A percentile compares a stretch with the other conserved stretches of the same genome.
Conservation (phyloP, 2,329 filamentous ascomycete genomes). For the Cytospora schulzeri region DNA sequence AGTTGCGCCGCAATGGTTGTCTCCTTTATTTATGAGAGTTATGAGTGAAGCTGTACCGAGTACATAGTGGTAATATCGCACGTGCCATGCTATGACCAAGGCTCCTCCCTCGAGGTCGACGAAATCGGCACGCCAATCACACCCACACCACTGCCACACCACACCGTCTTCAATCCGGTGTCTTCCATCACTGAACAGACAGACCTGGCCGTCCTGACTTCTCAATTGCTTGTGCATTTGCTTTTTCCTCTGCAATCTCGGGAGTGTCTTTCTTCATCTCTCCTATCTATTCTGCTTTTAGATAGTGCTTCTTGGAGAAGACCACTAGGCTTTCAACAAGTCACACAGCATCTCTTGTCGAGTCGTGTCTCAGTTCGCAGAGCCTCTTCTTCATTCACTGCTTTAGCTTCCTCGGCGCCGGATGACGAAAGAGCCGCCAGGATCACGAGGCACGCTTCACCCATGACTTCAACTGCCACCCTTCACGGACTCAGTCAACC, state of each 20-base stretch:
- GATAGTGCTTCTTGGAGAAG: not conserved
- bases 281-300: not conserved
- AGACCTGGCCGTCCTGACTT: not conserved
- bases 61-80: not conserved
- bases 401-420: slow-evolving; percentile 19
- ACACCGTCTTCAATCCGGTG: not conserved
- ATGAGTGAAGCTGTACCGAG: not conserved
- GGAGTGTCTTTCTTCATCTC: not conserved
- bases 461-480: slow-evolving; percentile 27
- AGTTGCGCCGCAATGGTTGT: too few species aligned
- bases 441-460: slow-evolving; percentile 27
- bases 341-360: slow-evolving; percentile 1
- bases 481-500: slow-evolving; percentile 18
- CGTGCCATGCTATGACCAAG: not conserved
- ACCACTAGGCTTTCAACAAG: not conserved
- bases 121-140: not conserved
- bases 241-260: not conserved
- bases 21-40: too few species aligned
- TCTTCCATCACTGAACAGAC: not conserved
- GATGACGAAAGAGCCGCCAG: slow-evolving; percentile 28
- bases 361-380: not conserved
- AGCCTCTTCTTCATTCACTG: not conserved
- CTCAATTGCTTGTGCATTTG: not conserved
- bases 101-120: not conserved
- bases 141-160: not conserved